Base-by-base conservation (phyloP, 1,284 basidiomycete species). In the Pisolithus thermaeus region DNA sequence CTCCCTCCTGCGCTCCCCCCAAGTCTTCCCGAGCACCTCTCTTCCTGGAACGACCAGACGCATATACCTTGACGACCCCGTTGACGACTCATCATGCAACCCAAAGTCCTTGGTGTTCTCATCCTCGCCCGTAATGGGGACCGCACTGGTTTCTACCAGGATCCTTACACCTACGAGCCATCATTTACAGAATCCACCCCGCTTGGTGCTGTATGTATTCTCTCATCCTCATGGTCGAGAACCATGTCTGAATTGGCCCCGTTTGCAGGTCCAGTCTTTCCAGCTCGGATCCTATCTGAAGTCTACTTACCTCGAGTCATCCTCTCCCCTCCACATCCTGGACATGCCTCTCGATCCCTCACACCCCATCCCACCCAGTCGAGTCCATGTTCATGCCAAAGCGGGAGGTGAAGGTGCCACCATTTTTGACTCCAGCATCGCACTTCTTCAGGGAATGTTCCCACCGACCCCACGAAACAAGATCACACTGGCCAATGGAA, bases 101-200 rank as follows among this genome's bases (percentile, higher is more conserved):
- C 83, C 59, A 79, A 77, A 68, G 80, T 91, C 55, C 80, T 87
- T 57, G 91, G 90, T 64, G 84, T 89, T 55, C 81, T 94, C 61
- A 75, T 92, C 64, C 76, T 93, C 61, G 84, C 86, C 53, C 83
- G 89, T 56, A 91, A 89, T 59, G 92, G 90, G 54, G 91, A 92
- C 70, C 80, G 89, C 53, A 73, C 74, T 56, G 80, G 78, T 60
- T 86, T 79, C 66, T 77, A 79, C 68, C 88, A 90, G 65, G 78
- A 87, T 64, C 85, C 86, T 40, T 69, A 76, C 61, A 82, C 73
- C 27, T 92, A 93, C 70, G 73, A 79, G 25, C 79, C 80, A 7
- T 75, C 80, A n/a, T 75, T 80, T 56, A 87, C 88, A 9, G 81
- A 84, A 64, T 87, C 90, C 52, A 94, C 90, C 16, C 82, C 90